Base-by-base conservation (phyloP, 73 alveolate genomes). In the Symbiodinium natans region DNA sequence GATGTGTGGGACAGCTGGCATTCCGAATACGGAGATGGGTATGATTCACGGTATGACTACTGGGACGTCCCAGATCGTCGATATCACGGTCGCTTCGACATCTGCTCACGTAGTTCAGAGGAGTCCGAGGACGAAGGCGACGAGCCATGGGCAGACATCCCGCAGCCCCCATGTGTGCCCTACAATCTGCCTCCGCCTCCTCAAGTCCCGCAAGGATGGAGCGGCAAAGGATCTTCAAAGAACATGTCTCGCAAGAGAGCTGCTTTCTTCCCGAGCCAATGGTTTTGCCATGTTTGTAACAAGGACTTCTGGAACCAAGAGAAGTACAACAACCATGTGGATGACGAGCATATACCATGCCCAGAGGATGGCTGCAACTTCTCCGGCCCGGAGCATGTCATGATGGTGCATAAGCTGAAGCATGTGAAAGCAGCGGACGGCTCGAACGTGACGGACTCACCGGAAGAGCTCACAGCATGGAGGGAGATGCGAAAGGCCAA, bases 401-500 rank as follows among this genome's bases (percentile, higher is more conserved):
- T 92, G 98, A 92, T 85, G 17, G 98, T 92, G 42, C 98, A 92
- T 83, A 92, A 48, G 92, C 83, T 92, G 42, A 92, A 92, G 98
- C 98, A 92, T 27, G 92, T 92, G 82, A 92, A 92, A n/a, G 98
- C 98, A 2, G 98, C 98, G 15, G 98, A 92, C n/a, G 98, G 98
- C 11, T 27, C 83, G 8, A 92, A 71, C 42, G 92, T 92, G 42
- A 92, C 98, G 3, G 98, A 92, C 43, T 92, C 98, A 7, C 92
- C 98, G 15, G 98, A 92, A 29, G 98, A 92, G 83, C 40, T 75
- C 34, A 68, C 92, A 13, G 98, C 98, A 19, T 92, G 98, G 98
- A 92, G 56, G 39, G 86, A 52, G 0, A 77, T 77, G 92, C 98
- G 98, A 15, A 41, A 39, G 68, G 68, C 80, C 77, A 73, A 92